A percentile compares a stretch with the other conserved stretches of the same genome.
These are phyloP conservation scores for Martiniozyma abietophila DNA, from an alignment of 805 yeast species.

Conservation along the genomic window DNA sequence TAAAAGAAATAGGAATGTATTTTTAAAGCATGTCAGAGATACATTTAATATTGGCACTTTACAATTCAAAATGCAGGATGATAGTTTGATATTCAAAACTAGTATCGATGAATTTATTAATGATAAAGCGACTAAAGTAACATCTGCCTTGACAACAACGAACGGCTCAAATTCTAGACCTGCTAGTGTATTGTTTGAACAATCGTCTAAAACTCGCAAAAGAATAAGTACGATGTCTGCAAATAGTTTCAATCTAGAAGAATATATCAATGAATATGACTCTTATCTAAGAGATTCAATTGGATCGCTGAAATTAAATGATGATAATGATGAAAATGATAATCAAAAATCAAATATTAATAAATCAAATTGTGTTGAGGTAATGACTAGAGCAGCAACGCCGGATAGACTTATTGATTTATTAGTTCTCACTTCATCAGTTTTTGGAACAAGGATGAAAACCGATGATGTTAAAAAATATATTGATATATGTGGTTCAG, in stretches of 20 bases:
- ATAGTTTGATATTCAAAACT: constrained; percentile 53
- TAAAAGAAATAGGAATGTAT: constrained; percentile 30
- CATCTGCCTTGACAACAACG: too few relatives aligned
- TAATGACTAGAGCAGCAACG: constrained; percentile 49
- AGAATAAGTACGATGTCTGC: constrained; percentile 29
- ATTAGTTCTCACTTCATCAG: constrained; percentile 60
- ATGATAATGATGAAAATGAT: neutral
- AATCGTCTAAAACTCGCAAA: constrained; percentile 19
- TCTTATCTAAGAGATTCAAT: constrained; percentile 18
- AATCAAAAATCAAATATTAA: neutral
- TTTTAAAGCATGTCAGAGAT: constrained; percentile 51
- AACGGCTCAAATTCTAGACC: constrained; percentile 19
- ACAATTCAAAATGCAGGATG: constrained; percentile 40
- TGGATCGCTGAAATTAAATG: too few relatives aligned
- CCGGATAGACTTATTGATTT: constrained; percentile 73
- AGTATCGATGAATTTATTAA: constrained; percentile 15
- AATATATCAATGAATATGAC: constrained; percentile 20
- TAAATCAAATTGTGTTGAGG: constrained; percentile 13
- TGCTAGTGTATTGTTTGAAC: constrained; percentile 27
- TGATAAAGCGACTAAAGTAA: constrained; percentile 28
- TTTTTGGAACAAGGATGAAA: constrained; percentile 37
- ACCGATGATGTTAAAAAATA: constrained; percentile 34
- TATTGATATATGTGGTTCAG: constrained; percentile 16
- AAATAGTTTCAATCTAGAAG: constrained; percentile 26
- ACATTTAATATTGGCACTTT: constrained; percentile 52